Evolutionary conservation across 1,284 basidiomycete genomes (phyloP).

Genomic region (Cryptococcus depauperatus): DNA sequence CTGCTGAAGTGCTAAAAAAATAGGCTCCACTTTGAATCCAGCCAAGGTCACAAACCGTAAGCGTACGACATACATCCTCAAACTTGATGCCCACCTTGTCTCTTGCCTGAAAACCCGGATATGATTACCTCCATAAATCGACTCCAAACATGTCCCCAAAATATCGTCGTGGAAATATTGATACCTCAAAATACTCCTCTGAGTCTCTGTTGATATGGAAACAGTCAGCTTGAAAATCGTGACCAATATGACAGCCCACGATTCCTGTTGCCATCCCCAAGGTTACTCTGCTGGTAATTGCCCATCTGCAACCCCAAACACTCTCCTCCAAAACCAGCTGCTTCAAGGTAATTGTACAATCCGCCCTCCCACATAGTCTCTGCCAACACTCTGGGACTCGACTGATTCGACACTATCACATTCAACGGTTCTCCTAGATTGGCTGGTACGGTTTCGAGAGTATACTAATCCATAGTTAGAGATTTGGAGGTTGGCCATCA

Average conservation of each 20-base stretch:
- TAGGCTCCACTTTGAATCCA: conserved; percentile 9
- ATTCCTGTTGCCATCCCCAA: conserved; percentile 15
- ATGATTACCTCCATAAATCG: conserved; percentile 18
- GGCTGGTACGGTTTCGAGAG: conserved; percentile 7
- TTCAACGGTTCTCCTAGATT: conserved; percentile 19
- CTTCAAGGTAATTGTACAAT: conserved; percentile 18
- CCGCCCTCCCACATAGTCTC: conserved; percentile 15
- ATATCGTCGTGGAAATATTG: conserved; percentile 16
- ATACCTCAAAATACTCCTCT: conserved; percentile 14
- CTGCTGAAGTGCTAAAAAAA: conserved; percentile 12
- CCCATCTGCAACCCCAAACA: conserved; percentile 18
- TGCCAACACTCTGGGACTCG: conserved; percentile 12
- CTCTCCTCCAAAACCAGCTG: conserved; percentile 14
- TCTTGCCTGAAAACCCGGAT: conserved; percentile 16
- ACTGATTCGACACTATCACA: conserved; percentile 15
- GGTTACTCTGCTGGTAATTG: conserved; percentile 8
- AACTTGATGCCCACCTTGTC: conserved; percentile 6
- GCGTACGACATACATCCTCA: no score
- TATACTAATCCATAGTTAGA: conserved; percentile 2
- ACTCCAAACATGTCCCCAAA: conserved; percentile 17
- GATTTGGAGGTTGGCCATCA: background rate
- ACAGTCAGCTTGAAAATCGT: no score
- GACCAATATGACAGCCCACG: conserved; percentile 9
- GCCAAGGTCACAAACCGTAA: background rate
- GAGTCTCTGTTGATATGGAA: conserved; percentile 13